These are phyloP conservation scores for Gossypium rotundifolium DNA, from an alignment of 345 rosid species.

Conservation along the genomic window DNA sequence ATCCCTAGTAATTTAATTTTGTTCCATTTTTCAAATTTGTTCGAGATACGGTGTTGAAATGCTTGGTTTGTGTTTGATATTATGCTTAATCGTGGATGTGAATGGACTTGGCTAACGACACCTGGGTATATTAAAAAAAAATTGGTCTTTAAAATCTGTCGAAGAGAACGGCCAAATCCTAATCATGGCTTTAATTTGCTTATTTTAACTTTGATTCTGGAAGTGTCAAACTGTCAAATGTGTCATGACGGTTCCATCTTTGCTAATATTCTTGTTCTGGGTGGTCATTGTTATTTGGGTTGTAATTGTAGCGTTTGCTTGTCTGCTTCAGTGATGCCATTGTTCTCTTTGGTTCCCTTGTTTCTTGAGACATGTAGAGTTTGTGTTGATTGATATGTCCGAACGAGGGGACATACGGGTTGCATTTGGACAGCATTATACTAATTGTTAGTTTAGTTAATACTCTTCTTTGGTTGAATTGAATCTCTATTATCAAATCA, in stretches of 20 bases:
- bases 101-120: neutral
- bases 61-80: constrained; percentile 13
- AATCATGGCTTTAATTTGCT: too few species aligned
- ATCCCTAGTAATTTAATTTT: neutral
- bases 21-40: neutral
- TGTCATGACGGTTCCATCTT: neutral
- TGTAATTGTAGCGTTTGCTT: neutral
- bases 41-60: neutral
- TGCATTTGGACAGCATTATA: neutral
- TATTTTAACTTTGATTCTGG: neutral
- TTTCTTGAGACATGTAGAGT: neutral
- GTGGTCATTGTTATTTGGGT: neutral
- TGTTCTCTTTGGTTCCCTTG: neutral
- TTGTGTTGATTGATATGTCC: neutral
- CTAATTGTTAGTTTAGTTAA: neutral
- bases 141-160: neutral
- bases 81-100: neutral
- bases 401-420: neutral
- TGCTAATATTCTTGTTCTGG: neutral
- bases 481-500: neutral
- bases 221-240: neutral
- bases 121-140: neutral
- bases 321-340: neutral
- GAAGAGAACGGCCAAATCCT: too few species aligned
- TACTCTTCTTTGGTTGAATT: neutral